These are phyloP conservation scores for Lentinula edodes DNA, from an alignment of 768 basidiomycete species.

Conservation along the genomic window DNA sequence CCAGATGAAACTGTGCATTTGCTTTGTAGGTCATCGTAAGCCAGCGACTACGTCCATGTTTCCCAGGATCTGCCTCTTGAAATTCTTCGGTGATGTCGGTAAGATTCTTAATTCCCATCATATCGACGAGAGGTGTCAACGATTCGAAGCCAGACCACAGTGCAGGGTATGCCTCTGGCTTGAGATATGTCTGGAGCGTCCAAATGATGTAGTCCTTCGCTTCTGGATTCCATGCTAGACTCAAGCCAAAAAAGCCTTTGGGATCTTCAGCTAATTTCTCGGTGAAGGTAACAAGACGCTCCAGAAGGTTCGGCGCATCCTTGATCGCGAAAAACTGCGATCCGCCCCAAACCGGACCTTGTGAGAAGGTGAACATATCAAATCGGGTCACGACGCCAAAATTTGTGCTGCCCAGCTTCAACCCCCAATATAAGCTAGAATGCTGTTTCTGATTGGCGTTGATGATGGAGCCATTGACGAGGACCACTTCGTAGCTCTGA, in stretches of 20 bases:
- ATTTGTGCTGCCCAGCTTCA: slow-evolving; percentile 17
- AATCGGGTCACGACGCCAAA: slow-evolving; percentile 18
- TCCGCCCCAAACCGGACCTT: slow-evolving; percentile 13
- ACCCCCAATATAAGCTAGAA: slow-evolving; percentile 14
- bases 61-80: slow-evolving; percentile 9
- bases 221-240: slow-evolving; percentile 10
- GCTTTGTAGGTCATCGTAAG: slow-evolving; percentile 12
- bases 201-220: slow-evolving; percentile 12
- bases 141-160: slow-evolving; percentile 9
- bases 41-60: slow-evolving; percentile 10
- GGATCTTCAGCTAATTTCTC: slow-evolving; percentile 10
- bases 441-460: slow-evolving; percentile 8
- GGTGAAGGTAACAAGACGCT: slow-evolving; percentile 11
- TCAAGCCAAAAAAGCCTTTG: slow-evolving; percentile 10
- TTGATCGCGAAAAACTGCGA: slow-evolving; percentile 10
- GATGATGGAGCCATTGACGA: slow-evolving; percentile 12
- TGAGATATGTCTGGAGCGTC: slow-evolving; percentile 12
- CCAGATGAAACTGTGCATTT: slow-evolving; percentile 11
- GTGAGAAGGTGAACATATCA: slow-evolving; percentile 14
- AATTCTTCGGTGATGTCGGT: slow-evolving; percentile 12
- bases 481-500: slow-evolving; percentile 14
- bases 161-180: slow-evolving; percentile 9
- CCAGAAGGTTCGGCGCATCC: slow-evolving; percentile 10
- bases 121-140: slow-evolving; percentile 9
- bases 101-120: slow-evolving; percentile 12